These are phyloP conservation scores for Mucor racemosus DNA, from an alignment of 371 early-diverging fungal genomes.

Conservation along the genomic window DNA sequence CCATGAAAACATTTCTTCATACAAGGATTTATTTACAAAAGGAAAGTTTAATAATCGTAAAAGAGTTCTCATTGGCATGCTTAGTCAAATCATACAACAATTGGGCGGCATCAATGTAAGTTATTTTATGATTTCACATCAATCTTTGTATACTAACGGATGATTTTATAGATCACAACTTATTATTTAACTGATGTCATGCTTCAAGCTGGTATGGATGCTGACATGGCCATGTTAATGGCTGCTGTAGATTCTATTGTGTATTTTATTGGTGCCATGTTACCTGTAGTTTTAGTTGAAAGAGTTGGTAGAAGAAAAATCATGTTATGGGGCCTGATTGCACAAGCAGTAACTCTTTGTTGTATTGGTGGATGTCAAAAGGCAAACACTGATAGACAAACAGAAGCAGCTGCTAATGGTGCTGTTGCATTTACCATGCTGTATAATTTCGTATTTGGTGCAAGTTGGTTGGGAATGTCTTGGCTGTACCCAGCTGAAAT, in stretches of 20 bases:
- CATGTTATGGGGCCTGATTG: constrained; percentile 28
- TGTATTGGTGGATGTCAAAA: constrained; percentile 37
- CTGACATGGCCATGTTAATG: constrained; percentile 37
- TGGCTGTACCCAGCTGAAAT: constrained; percentile 77
- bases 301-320: constrained; percentile 32
- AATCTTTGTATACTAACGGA: constrained; percentile 18
- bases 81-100: constrained; percentile 56
- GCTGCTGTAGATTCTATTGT: constrained; percentile 45
- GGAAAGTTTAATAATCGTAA: constrained; percentile 57
- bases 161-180: constrained; percentile 45
- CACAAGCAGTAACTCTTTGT: constrained; percentile 27
- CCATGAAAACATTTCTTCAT: constrained; percentile 47
- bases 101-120: constrained; percentile 51
- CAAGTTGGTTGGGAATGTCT: constrained; percentile 57
- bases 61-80: constrained; percentile 56
- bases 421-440: constrained; percentile 45
- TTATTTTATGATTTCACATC: neutral
- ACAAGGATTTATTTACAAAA: constrained; percentile 50
- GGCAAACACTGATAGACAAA: constrained; percentile 20
- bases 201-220: constrained; percentile 37
- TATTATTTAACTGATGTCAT: constrained; percentile 45
- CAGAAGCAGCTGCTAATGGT: constrained; percentile 24
- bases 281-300: constrained; percentile 35
- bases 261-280: constrained; percentile 43
- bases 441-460: constrained; percentile 56